phyloP scores from a whole-genome alignment of 768 basidiomycete species.

The Sporobolomyces roseus region DNA sequence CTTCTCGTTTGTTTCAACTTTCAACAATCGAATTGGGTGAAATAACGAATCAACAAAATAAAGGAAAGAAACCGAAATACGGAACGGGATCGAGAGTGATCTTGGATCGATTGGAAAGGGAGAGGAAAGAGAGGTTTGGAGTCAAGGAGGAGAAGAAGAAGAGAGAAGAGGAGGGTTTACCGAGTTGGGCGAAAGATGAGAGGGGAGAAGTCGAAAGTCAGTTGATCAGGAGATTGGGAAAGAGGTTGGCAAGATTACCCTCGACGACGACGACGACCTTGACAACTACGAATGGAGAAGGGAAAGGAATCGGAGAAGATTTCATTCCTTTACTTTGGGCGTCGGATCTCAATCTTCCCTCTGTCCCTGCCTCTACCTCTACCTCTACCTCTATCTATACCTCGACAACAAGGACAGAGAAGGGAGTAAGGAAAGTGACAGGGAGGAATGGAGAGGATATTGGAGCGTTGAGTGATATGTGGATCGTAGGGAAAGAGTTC shows the following conservation, averaged over 20 bases:
- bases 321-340: constrained; percentile 17
- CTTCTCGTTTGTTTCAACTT: constrained; percentile 12
- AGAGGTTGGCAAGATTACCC: no score
- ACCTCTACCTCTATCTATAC: no score
- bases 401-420: no score
- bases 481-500: constrained; percentile 24
- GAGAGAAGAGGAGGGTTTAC: not conserved
- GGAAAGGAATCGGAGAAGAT: not conserved
- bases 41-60: no score
- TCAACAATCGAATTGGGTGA: not conserved
- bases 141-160: not conserved
- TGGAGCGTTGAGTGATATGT: constrained; percentile 13
- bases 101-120: constrained; percentile 2
- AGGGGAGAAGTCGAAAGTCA: no score
- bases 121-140: not conserved
- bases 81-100: not conserved
- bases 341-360: no score
- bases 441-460: not conserved
- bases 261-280: no score
- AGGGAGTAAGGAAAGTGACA: no score
- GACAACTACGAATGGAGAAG: no score
- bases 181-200: constrained; percentile 9
- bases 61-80: no score
- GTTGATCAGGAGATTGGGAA: no score
- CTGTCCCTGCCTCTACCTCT: no score